phyloP scores from a whole-genome alignment of 371 early-diverging fungal species.

The Actinomucor elegans region DNA sequence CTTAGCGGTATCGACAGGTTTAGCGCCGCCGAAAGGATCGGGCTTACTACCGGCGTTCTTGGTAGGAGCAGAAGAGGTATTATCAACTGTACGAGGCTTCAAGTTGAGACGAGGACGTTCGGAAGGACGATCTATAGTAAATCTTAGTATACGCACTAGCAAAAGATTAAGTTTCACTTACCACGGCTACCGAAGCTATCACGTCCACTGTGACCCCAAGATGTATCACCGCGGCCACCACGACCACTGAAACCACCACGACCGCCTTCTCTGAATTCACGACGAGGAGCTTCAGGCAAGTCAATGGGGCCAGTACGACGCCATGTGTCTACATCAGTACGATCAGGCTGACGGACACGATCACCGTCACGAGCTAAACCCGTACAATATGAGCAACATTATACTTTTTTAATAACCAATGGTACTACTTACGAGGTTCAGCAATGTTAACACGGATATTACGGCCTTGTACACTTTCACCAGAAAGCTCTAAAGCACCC shows the following conservation, averaged over 20 bases:
- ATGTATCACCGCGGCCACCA: conserved; percentile 43
- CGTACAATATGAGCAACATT: too few relatives aligned
- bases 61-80: conserved; percentile 17
- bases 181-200: conserved; percentile 18
- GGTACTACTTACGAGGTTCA: conserved; percentile 71
- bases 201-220: conserved; percentile 56
- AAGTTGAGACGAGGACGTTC: conserved; percentile 65
- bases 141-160: background rate
- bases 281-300: conserved; percentile 39
- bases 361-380: conserved; percentile 39
- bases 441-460: conserved; percentile 84
- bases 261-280: conserved; percentile 40
- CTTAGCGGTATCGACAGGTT: conserved; percentile 74
- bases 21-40: conserved; percentile 85
- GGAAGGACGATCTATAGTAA: conserved; percentile 23
- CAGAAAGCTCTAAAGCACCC: conserved; percentile 71
- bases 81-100: conserved; percentile 64
- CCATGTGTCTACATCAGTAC: conserved; percentile 55
- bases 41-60: conserved; percentile 42
- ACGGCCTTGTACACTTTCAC: conserved; percentile 66
- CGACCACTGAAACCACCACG: conserved; percentile 51
- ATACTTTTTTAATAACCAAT: background rate
- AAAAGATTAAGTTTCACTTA: background rate
- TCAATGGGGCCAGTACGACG: conserved; percentile 50
- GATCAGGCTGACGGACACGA: conserved; percentile 38